Conservation (phyloP, 345 rosid genomes). For the Citrus sinensis region DVS_A1.0 CM039166.1:19068001-19068500, state of each 20-base stretch:
- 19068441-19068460: neutral
- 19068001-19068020: conserved; percentile 69
- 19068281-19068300: conserved; percentile 91
- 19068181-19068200: conserved; percentile 89
- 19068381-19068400: conserved; percentile 79
- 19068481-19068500: neutral
- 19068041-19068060: conserved; percentile 40
- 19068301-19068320: conserved; percentile 87
- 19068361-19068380: conserved; percentile 83
- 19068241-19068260: conserved; percentile 76
- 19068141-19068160: conserved; percentile 47
- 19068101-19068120: conserved; percentile 20
- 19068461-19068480: neutral
- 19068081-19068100: conserved; percentile 31
- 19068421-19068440: neutral
- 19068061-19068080: conserved; percentile 31
- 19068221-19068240: conserved; percentile 77
- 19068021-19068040: conserved; percentile 65
- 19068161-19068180: conserved; percentile 56
- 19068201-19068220: conserved; percentile 91
- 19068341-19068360: conserved; percentile 89
- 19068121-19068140: conserved; percentile 28
- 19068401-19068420: conserved; percentile 1
- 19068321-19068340: conserved; percentile 85
- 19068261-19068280: conserved; percentile 67